phyloP scores from a whole-genome alignment of 345 rosid species.

The Citrus trifoliata region DNA sequence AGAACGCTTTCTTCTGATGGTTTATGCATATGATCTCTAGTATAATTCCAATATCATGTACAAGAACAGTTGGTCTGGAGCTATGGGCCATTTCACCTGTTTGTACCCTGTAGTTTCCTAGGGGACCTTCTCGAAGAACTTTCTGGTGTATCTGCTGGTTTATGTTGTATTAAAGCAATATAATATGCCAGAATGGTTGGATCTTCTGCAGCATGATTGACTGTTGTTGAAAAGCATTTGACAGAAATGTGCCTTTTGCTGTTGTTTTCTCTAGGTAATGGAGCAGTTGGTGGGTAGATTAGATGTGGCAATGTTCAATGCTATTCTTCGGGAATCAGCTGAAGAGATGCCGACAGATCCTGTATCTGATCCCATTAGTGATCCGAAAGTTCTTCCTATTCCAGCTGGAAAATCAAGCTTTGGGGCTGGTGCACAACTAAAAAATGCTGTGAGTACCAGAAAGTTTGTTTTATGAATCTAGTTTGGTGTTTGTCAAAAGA shows the following conservation, averaged over 20 bases:
- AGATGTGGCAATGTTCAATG: conserved; percentile 98
- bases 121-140: neutral
- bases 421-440: conserved; percentile 86
- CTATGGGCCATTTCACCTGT: neutral
- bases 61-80: neutral
- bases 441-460: conserved; percentile 70
- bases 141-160: neutral
- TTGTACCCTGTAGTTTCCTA: neutral
- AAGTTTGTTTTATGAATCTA: neutral
- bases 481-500: conserved; percentile 2
- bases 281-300: conserved; percentile 83
- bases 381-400: conserved; percentile 84
- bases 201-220: neutral
- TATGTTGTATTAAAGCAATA: neutral
- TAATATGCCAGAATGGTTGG: neutral
- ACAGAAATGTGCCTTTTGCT: conserved; percentile 4
- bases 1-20: neutral
- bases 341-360: conserved; percentile 99
- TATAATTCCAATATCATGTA: neutral
- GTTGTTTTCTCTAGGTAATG: conserved; percentile 58
- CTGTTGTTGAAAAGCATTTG: conserved; percentile 9
- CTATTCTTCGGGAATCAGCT: conserved; percentile 88
- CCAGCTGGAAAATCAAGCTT: conserved; percentile 88
- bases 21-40: neutral
- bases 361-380: conserved; percentile 85